Evolutionary conservation across 2,329 filamentous ascomycete genomes (phyloP).

Genomic region (Fusarium protoensiforme): DNA sequence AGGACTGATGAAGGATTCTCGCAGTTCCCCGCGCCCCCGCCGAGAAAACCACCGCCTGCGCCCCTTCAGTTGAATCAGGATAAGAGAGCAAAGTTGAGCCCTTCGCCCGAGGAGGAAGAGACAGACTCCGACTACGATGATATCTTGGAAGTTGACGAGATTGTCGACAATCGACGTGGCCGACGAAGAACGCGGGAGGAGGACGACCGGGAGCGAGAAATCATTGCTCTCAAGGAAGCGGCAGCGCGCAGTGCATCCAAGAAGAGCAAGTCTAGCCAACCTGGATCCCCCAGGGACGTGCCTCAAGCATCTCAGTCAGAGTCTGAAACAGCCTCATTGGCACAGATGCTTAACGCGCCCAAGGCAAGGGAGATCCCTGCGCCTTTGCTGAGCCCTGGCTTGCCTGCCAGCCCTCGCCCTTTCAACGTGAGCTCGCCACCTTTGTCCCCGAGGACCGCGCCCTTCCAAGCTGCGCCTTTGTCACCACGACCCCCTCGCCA

Average conservation of each 20-base stretch:
- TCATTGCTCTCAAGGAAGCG: constrained; percentile 72
- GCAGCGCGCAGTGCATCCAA: constrained; percentile 79
- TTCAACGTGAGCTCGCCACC: constrained; percentile 72
- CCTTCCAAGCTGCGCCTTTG: constrained; percentile 64
- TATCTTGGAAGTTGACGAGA: constrained; percentile 75
- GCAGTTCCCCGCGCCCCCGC: constrained; percentile 69
- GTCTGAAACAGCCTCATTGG: constrained; percentile 61
- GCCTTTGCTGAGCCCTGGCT: constrained; percentile 67
- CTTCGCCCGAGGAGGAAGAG: constrained; percentile 65
- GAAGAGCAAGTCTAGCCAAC: constrained; percentile 67
- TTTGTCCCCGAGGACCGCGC: constrained; percentile 69
- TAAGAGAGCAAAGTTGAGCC: constrained; percentile 32
- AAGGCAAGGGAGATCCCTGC: constrained; percentile 49
- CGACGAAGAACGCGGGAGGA: constrained; percentile 87
- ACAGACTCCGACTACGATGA: constrained; percentile 89
- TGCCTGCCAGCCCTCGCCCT: constrained; percentile 71
- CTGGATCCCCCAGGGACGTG: constrained; percentile 42
- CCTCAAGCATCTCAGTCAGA: constrained; percentile 51
- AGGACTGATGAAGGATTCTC: constrained; percentile 57
- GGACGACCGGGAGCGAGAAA: constrained; percentile 82
- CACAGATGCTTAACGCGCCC: constrained; percentile 59
- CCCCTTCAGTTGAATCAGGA: constrained; percentile 74
- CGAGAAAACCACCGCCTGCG: constrained; percentile 85
- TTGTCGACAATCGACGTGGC: constrained; percentile 72
- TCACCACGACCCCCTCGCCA: constrained; percentile 80